phyloP scores from a whole-genome alignment of 345 rosid species.

The Hypericum androsaemum region DNA sequence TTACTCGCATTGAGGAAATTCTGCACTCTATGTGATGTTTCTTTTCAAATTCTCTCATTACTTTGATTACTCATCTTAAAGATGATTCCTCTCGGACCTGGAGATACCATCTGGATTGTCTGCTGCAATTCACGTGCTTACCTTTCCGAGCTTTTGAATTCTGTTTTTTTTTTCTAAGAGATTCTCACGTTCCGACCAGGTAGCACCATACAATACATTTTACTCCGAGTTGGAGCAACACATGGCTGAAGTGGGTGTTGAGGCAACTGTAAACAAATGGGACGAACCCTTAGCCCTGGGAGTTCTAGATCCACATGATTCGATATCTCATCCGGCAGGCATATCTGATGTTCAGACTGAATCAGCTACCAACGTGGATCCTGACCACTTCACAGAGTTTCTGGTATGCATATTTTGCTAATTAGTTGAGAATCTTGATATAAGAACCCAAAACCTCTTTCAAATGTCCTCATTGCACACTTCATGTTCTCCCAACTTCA shows the following conservation, averaged over 20 bases:
- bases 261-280: conserved; percentile 77
- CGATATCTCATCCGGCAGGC: conserved; percentile 95
- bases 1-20: neutral
- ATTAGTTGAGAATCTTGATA: too few relatives aligned
- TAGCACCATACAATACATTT: conserved; percentile 92
- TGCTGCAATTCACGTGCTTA: too few relatives aligned
- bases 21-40: too few relatives aligned
- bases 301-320: conserved; percentile 89
- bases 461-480: too few relatives aligned
- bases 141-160: too few relatives aligned
- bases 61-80: too few relatives aligned
- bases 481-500: neutral
- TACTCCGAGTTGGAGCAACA: conserved; percentile 87
- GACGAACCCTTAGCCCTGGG: conserved; percentile 81
- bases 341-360: conserved; percentile 89
- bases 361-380: conserved; percentile 66
- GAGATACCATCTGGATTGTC: too few relatives aligned
- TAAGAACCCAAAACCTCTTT: too few relatives aligned
- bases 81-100: too few relatives aligned
- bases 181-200: conserved; percentile 34
- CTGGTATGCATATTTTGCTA: conserved; percentile 37
- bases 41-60: too few relatives aligned
- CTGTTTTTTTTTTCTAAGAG: neutral
- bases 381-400: conserved; percentile 88
- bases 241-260: conserved; percentile 77